Evolutionary conservation across 495 filamentous ascomycete genomes (phyloP), one percentile per base, ranked within the genome.

Genomic region (Penicillium diatomitis): DNA sequence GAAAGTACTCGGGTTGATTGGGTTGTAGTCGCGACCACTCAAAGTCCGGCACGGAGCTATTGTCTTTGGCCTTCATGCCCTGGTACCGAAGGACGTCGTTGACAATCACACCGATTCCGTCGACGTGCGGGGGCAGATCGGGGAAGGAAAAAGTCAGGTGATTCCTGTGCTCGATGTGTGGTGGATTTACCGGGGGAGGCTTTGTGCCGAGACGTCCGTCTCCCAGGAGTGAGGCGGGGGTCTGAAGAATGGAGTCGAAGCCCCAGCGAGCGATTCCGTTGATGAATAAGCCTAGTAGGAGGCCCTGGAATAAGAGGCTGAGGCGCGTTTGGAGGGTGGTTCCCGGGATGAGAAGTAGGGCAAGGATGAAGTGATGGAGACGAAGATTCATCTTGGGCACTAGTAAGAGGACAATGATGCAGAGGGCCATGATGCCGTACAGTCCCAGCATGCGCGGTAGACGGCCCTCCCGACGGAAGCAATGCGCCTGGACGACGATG

Each of bases 1-100:
- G 71, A 64, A 94, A 90, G 57, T 88, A 94, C 66, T 88, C 85
- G 6, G 78, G 74, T 35, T 70, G 66, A 3, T 59, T 61, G 64
- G 66, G 8, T 57, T 65, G 67, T 10, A 72, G 50, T 7, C 72
- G 57, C 3, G 62, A 63, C 72, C 72, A 75, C 29, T 58, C 60
- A 44, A 88, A 54, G 64, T 60, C 49, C 44, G 67, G 70, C 46
- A 71, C 62, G 27, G 55, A 41, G 7, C n/a, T 0, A 38, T 55
- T 54, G 20, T 64, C 67, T 40, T 67, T 73, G 2, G 63, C 47
- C 46, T 80, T 78, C 48, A 69, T 59, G 8, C 46, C 51, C 29
- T 62, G 62, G 46, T 60, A 80, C 3, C 80, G 67, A 59, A 78
- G 70, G 6, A 83, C 78, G 47, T 83, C 80, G 50, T 83, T 82